These are phyloP conservation scores for Eremothecium sinecaudum DNA, from an alignment of 1,139 yeast genomes.

Conservation along the genomic window DNA sequence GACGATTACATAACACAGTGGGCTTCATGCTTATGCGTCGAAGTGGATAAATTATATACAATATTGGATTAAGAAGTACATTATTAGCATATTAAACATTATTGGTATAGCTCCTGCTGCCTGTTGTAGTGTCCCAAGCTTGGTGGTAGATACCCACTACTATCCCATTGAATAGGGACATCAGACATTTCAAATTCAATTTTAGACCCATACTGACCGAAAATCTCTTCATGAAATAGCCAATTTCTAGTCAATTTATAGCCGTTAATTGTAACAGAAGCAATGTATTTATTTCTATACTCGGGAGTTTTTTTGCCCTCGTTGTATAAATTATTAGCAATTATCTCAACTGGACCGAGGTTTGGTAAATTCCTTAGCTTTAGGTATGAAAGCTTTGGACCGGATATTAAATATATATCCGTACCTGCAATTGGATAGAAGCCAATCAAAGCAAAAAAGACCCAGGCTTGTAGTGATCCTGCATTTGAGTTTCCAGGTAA, in stretches of 20 bases:
- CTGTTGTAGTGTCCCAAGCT: slow-evolving; percentile 9
- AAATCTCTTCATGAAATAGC: slow-evolving; percentile 33
- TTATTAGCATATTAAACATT: no score
- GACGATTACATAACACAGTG: not conserved
- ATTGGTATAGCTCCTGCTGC: no score
- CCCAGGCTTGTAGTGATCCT: slow-evolving; percentile 38
- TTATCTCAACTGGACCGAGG: slow-evolving; percentile 23
- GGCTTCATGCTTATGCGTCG: not conserved
- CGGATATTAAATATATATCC: slow-evolving; percentile 32
- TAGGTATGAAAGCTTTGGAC: slow-evolving; percentile 32
- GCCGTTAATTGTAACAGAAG: slow-evolving; percentile 32
- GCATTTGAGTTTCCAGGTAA: slow-evolving; percentile 37
- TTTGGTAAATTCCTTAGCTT: slow-evolving; percentile 29
- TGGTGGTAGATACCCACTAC: slow-evolving; percentile 12
- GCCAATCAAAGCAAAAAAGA: slow-evolving; percentile 33
- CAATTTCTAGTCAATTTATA: slow-evolving; percentile 29
- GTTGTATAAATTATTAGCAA: slow-evolving; percentile 27
- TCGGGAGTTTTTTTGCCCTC: slow-evolving; percentile 12
- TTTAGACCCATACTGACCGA: slow-evolving; percentile 27
- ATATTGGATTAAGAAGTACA: not conserved
- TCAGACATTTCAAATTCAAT: slow-evolving; percentile 13
- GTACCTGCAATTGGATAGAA: slow-evolving; percentile 36
- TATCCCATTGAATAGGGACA: slow-evolving; percentile 14
- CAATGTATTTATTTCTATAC: slow-evolving; percentile 23
- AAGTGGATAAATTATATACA: not conserved